Evolutionary conservation across 371 early-diverging fungal species (phyloP).

Genomic region (Haplosporangium sp.): DNA sequence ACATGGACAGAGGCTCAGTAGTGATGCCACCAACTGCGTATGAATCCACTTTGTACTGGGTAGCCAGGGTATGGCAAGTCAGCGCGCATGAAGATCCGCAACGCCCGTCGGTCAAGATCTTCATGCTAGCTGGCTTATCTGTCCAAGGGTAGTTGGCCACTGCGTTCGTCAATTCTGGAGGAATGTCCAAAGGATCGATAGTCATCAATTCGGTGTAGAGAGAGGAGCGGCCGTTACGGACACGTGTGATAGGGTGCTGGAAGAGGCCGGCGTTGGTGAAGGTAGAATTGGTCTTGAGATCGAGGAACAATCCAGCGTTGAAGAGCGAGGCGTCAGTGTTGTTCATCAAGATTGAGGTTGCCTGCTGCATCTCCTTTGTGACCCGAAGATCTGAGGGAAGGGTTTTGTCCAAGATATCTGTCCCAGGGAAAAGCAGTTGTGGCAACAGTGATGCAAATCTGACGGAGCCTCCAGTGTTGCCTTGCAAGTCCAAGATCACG

Average conservation of each 20-base stretch:
- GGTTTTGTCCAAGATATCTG: neutral
- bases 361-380: slow-evolving; percentile 8
- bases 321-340: neutral
- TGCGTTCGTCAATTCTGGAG: neutral
- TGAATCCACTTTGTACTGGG: slow-evolving; percentile 10
- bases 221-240: slow-evolving; percentile 8
- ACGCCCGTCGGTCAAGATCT: slow-evolving; percentile 36
- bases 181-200: too few species aligned
- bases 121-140: slow-evolving; percentile 14
- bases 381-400: slow-evolving; percentile 17
- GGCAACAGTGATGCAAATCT: slow-evolving; percentile 17
- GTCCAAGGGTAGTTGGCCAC: slow-evolving; percentile 29
- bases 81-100: slow-evolving; percentile 44
- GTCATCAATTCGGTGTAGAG: slow-evolving; percentile 10
- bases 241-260: neutral
- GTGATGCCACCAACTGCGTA: slow-evolving; percentile 25
- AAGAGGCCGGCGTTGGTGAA: slow-evolving; percentile 21
- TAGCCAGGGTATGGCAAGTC: slow-evolving; percentile 7
- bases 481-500: slow-evolving; percentile 33
- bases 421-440: slow-evolving; percentile 24
- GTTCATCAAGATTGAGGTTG: slow-evolving; percentile 4
- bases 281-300: neutral
- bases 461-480: slow-evolving; percentile 35
- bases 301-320: slow-evolving; percentile 5
- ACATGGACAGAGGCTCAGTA: slow-evolving; percentile 18